Conservation (phyloP, 31 red algal species). For the Odonthalia washingtoniensis region DNA sequence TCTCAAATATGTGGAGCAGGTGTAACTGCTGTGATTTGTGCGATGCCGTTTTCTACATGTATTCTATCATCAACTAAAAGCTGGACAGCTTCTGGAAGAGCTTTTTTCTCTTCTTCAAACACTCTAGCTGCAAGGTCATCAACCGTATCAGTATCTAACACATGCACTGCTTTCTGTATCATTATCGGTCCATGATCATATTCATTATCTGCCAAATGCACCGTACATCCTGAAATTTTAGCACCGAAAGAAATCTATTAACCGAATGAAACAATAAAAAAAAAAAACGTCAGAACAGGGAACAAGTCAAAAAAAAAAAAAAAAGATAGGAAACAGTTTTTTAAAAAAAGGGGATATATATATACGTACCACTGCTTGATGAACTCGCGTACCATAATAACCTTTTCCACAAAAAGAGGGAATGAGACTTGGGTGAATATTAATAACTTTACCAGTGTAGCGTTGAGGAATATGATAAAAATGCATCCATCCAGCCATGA, state of each 20-base stretch:
- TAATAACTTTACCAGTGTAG: constrained; percentile 87
- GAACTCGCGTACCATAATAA: constrained; percentile 92
- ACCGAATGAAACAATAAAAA: not conserved
- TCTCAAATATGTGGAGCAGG: too few species aligned
- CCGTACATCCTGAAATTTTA: constrained; percentile 97
- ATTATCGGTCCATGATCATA: constrained; percentile 99
- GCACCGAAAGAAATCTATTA: constrained; percentile 88
- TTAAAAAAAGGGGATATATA: not conserved
- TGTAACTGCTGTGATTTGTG: not conserved
- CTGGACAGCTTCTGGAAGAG: constrained; percentile 91
- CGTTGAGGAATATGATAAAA: constrained; percentile 93
- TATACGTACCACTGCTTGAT: constrained; percentile 91
- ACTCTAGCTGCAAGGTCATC: constrained; percentile 86
- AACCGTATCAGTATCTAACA: constrained; percentile 71
- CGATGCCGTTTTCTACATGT: constrained; percentile 50
- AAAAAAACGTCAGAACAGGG: not conserved
- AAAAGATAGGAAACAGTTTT: not conserved
- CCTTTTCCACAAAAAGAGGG: constrained; percentile 98
- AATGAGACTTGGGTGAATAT: constrained; percentile 98
- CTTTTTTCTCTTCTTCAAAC: constrained; percentile 91
- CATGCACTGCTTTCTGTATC: constrained; percentile 85
- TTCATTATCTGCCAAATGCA: constrained; percentile 99
- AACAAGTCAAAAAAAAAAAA: not conserved
- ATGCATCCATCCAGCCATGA: constrained; percentile 99
- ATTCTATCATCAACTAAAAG: constrained; percentile 76